Evolutionary conservation across 2,329 filamentous ascomycete genomes (phyloP).

Genomic region (Cladosporium sp.): DNA sequence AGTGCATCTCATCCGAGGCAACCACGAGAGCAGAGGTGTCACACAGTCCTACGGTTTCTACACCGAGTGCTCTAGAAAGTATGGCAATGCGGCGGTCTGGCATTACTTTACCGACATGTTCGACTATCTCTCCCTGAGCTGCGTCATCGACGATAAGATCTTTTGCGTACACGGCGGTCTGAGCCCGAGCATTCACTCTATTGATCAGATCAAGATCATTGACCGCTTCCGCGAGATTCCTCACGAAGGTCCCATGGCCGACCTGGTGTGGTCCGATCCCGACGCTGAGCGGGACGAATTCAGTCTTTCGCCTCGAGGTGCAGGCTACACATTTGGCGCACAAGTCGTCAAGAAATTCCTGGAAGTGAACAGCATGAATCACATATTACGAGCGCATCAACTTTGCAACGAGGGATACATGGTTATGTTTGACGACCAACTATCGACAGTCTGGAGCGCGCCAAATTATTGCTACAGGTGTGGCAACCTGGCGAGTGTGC

Average conservation of each 20-base stretch:
- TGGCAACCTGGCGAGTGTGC: conserved; percentile 94
- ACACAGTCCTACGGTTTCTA: conserved; percentile 99
- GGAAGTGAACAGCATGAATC: conserved; percentile 95
- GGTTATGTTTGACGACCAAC: conserved; percentile 88
- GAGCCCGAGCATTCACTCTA: conserved; percentile 79
- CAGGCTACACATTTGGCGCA: conserved; percentile 95
- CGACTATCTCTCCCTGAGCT: conserved; percentile 93
- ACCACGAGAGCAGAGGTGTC: conserved; percentile 95
- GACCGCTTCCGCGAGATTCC: conserved; percentile 98
- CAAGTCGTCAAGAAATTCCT: conserved; percentile 99
- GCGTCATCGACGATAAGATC: conserved; percentile 98
- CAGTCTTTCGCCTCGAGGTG: conserved; percentile 86
- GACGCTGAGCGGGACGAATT: conserved; percentile 98
- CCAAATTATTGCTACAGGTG: conserved; percentile 74
- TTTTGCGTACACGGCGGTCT: conserved; percentile 94
- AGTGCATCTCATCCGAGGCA: conserved; percentile 93
- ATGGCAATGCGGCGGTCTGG: conserved; percentile 98
- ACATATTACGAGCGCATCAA: conserved; percentile 97
- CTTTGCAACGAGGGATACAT: conserved; percentile 98
- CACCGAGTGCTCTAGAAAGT: conserved; percentile 96
- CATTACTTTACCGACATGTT: conserved; percentile 99
- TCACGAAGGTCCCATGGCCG: conserved; percentile 99
- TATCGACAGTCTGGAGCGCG: conserved; percentile 97
- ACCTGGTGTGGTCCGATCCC: conserved; percentile 96
- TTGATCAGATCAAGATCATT: conserved; percentile 99